A percentile compares a stretch with the other conserved stretches of the same genome.
Conservation (phyloP, 176 grass and related monocot genomes). For the Areca catechu region DNA sequence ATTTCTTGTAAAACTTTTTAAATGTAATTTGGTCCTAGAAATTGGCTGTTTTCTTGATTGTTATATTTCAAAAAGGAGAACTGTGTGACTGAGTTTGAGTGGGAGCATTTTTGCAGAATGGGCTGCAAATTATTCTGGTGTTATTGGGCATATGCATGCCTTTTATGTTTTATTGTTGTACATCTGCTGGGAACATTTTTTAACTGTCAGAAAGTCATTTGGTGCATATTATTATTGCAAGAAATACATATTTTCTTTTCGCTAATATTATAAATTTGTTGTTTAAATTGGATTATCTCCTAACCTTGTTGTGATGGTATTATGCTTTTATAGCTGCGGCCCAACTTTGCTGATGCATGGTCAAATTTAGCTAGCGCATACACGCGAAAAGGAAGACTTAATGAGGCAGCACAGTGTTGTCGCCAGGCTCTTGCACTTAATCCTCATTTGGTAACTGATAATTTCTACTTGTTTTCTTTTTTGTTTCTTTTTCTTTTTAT, state of each 20-base stretch:
- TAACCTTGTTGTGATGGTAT: constrained; percentile 12
- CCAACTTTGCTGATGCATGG: constrained; percentile 95
- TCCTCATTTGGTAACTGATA: constrained; percentile 41
- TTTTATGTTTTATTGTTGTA: no score
- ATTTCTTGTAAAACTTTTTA: no score
- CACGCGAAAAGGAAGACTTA: constrained; percentile 83
- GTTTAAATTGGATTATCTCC: constrained; percentile 4
- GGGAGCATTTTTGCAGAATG: no score
- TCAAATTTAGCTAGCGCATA: constrained; percentile 98
- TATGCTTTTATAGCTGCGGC: constrained; percentile 43
- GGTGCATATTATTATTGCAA: no score
- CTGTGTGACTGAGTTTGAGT: no score
- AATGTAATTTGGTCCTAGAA: no score
- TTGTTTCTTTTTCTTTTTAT: neutral
- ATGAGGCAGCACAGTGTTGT: constrained; percentile 92
- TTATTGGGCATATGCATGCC: no score
- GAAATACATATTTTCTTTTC: neutral
- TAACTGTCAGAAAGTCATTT: no score
- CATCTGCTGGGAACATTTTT: no score
- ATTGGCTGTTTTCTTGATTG: no score
- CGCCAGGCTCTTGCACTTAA: constrained; percentile 86
- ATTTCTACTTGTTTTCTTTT: neutral
- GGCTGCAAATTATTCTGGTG: no score
- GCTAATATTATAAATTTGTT: neutral
- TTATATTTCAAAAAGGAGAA: no score